Evolutionary conservation across 23 red algal genomes (phyloP).

Genomic region (Gracilariopsis chorda): DNA sequence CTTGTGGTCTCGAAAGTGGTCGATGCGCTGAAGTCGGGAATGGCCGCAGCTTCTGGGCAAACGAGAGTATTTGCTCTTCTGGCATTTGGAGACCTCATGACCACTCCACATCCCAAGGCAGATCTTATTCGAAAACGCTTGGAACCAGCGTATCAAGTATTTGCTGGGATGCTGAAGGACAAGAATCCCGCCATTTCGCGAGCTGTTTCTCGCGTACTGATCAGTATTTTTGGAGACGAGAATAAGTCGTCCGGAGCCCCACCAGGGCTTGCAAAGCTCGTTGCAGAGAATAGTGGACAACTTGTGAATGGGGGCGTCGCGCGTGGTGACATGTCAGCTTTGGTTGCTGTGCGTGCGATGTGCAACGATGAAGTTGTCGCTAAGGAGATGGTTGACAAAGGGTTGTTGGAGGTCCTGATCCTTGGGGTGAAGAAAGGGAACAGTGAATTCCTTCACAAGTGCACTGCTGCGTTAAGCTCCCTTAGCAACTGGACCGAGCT

Average conservation of each 20-base stretch:
- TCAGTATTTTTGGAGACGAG: slow-evolving; percentile 30
- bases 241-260: neutral
- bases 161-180: slow-evolving; percentile 28
- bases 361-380: slow-evolving; percentile 38
- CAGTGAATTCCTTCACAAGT: slow-evolving; percentile 38
- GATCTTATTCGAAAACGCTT: slow-evolving; percentile 43
- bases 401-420: slow-evolving; percentile 39
- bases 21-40: slow-evolving; percentile 17
- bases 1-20: slow-evolving; percentile 42
- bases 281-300: slow-evolving; percentile 30
- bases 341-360: slow-evolving; percentile 42
- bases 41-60: slow-evolving; percentile 15
- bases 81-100: slow-evolving; percentile 61
- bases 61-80: slow-evolving; percentile 31
- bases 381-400: slow-evolving; percentile 43
- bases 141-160: slow-evolving; percentile 26
- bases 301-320: slow-evolving; percentile 31
- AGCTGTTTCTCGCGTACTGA: slow-evolving; percentile 7
- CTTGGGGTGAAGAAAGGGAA: slow-evolving; percentile 32
- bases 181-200: slow-evolving; percentile 25
- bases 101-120: slow-evolving; percentile 53
- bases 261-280: neutral
- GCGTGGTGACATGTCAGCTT: slow-evolving; percentile 20
- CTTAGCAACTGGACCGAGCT: neutral
- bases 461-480: neutral